Conservation (phyloP, 345 rosid species). For the Moricandia moricandioides region DNA sequence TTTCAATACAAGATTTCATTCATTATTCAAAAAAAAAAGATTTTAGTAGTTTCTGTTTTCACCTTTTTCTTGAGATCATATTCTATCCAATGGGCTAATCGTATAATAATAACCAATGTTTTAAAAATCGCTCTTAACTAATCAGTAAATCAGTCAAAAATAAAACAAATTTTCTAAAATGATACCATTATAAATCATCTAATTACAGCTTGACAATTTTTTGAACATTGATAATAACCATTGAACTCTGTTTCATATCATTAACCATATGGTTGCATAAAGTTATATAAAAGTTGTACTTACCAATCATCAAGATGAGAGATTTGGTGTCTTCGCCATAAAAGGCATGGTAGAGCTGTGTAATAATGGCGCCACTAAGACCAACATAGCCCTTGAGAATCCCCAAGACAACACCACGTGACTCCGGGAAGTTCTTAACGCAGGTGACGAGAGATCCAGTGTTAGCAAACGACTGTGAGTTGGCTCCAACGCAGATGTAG, state of each 20-base stretch:
- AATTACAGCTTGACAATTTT: background rate
- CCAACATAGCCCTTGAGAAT: slow-evolving; percentile 55
- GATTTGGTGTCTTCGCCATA: slow-evolving; percentile 42
- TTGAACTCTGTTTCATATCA: slow-evolving; percentile 15
- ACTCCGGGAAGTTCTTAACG: slow-evolving; percentile 61
- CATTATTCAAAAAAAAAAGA: background rate
- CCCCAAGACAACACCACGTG: slow-evolving; percentile 53
- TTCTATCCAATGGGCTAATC: background rate
- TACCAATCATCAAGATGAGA: slow-evolving; percentile 48
- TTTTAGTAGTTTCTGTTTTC: background rate
- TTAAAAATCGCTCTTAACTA: too few species aligned
- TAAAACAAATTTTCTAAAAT: too few species aligned
- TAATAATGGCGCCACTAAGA: slow-evolving; percentile 54
- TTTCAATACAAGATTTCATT: background rate
- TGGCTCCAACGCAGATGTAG: slow-evolving; percentile 51
- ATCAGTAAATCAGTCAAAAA: too few species aligned
- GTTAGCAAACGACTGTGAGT: slow-evolving; percentile 56
- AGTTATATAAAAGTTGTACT: background rate
- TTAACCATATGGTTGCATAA: background rate
- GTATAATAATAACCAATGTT: background rate
- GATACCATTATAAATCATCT: background rate
- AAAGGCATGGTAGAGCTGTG: slow-evolving; percentile 51
- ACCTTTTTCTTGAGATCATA: background rate
- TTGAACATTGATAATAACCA: background rate
- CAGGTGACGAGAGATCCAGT: slow-evolving; percentile 53